phyloP scores from a whole-genome alignment of 2,329 filamentous ascomycete genomes.

The Lachnellula arida region DNA sequence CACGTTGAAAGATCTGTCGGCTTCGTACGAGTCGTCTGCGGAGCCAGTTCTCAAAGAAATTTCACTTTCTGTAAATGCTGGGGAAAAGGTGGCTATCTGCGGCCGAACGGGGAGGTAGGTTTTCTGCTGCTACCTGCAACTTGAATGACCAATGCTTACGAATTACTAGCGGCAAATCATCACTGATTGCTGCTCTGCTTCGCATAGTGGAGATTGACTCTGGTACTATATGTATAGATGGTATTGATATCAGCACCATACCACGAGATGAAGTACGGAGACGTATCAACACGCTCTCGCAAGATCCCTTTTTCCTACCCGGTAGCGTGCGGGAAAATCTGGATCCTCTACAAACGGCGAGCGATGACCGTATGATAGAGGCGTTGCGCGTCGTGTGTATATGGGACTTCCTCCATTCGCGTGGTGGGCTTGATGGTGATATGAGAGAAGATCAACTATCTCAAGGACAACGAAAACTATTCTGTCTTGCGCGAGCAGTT shows the following conservation, averaged over 20 bases:
- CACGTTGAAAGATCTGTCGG: too few species aligned
- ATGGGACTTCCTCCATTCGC: conserved; percentile 23
- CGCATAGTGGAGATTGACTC: conserved; percentile 43
- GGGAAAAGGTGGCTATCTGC: conserved; percentile 45
- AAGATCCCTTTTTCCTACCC: conserved; percentile 47
- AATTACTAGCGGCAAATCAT: conserved; percentile 33
- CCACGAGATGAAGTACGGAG: conserved; percentile 42
- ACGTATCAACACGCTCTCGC: conserved; percentile 37
- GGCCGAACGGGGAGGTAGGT: conserved; percentile 28
- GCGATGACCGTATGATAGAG: conserved; percentile 38
- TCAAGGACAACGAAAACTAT: conserved; percentile 46
- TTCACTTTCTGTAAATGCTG: conserved; percentile 38
- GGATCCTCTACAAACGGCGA: conserved; percentile 37
- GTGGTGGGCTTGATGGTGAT: conserved; percentile 20
- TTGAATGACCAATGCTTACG: too few species aligned
- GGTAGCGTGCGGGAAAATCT: conserved; percentile 45
- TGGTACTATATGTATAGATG: conserved; percentile 42
- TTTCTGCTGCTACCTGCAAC: too few species aligned
- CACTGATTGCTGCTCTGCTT: conserved; percentile 43
- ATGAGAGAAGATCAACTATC: conserved; percentile 57
- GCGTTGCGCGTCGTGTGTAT: conserved; percentile 39
- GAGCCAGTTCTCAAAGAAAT: conserved; percentile 18
- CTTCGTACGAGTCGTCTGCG: too few species aligned
- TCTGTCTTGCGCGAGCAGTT: conserved; percentile 45
- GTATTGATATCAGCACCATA: conserved; percentile 40